Percentiles rank a stretch among this genome's conserved stretches.
Conservation (phyloP, 1,139 yeast genomes). For the Yamadazyma triangularis region DNA sequence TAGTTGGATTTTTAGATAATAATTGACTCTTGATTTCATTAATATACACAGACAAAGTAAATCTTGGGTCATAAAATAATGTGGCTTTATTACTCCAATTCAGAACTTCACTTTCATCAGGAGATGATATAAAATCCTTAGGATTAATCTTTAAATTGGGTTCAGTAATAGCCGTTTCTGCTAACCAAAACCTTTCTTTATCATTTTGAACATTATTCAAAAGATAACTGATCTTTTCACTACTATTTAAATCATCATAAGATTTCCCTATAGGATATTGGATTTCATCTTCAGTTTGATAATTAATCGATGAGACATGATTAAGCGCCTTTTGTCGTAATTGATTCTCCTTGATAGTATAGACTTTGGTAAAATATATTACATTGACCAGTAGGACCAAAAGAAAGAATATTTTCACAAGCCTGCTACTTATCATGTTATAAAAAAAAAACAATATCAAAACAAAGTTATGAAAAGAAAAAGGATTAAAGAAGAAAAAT, state of each 20-base stretch:
- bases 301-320: slow-evolving; percentile 15
- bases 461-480: too few species aligned
- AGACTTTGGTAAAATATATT: slow-evolving; percentile 19
- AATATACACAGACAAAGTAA: slow-evolving; percentile 28
- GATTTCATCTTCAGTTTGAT: slow-evolving; percentile 20
- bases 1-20: slow-evolving; percentile 7
- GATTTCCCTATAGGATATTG: slow-evolving; percentile 11
- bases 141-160: slow-evolving; percentile 19
- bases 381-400: slow-evolving; percentile 20
- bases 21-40: slow-evolving; percentile 20
- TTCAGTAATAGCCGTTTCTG: slow-evolving; percentile 20
- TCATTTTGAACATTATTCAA: slow-evolving; percentile 19
- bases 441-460: too few species aligned
- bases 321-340: slow-evolving; percentile 18
- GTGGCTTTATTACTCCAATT: slow-evolving; percentile 16
- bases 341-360: slow-evolving; percentile 15
- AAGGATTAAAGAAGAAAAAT: too few species aligned
- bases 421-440: slow-evolving; percentile 17
- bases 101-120: slow-evolving; percentile 9
- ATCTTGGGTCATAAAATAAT: slow-evolving; percentile 31
- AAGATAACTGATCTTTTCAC: slow-evolving; percentile 21
- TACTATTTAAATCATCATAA: slow-evolving; percentile 15
- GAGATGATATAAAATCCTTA: slow-evolving; percentile 16
- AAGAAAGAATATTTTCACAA: slow-evolving; percentile 18
- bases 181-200: slow-evolving; percentile 23